Base-by-base conservation (phyloP, 352 stramenopile species). In the Pythium angustatum region DNA sequence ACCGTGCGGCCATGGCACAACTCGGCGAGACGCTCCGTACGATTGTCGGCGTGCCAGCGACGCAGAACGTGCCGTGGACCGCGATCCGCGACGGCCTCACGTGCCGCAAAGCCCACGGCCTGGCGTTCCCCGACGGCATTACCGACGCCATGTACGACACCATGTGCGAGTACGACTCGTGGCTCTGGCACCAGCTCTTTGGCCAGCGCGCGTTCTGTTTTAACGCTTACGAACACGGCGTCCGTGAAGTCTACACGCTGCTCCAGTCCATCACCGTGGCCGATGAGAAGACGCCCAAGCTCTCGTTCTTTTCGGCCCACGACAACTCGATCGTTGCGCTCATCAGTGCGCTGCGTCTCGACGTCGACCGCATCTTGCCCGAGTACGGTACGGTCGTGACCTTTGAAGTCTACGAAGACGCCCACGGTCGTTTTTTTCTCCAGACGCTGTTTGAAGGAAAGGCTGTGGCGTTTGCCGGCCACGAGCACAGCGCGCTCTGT, bases 301-400 rank as follows among this genome's bases (percentile, higher is more conserved):
- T 94, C n/a, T 76, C 84, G 28, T 89, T 94, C 69, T 92, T 92
- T 70, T 94, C 86, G 21, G 84, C 84, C 1, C 86, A 94, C 55
- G 83, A 94, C 71, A 93, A 93, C 66, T 91, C 86, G 41, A 88
- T 94, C 69, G 81, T 94, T 15, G 83, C 82, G 24, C 76, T 93
- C 58, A 55, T 91, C 63, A 78, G 78, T 26, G 82, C 84, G 44
- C 59, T 94, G 28, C 76, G 89, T 62, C 72, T 94, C 21, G 68
- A 92, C 6, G 78, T 90, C 41, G 78, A 77, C 7, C 64, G 59
- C 6, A 68, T 79, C 5, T 51, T 90, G 40, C 86, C 86, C 0
- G 71, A 85, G 53, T 93, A 93, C 52, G 86, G 86, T 57, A 83
- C 83, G 2, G 75, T 88, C 56, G 54, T 93, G 48, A 72, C 75